Evolutionary conservation across 2,329 filamentous ascomycete species (phyloP).

Genomic region (Calonectria ilicicola): DNA sequence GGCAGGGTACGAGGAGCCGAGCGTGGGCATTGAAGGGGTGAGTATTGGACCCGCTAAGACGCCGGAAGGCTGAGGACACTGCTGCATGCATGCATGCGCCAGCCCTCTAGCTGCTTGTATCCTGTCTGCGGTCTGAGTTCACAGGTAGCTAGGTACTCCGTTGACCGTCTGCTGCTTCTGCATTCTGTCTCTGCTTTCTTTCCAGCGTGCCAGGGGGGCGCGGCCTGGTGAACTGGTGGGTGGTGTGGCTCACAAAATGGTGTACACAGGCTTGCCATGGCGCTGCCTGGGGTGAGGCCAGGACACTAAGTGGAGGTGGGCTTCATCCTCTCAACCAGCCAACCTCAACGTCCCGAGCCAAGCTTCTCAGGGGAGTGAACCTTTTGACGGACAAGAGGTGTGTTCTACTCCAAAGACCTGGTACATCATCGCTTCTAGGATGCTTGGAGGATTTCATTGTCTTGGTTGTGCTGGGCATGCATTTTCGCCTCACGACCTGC

Average conservation of each 20-base stretch:
- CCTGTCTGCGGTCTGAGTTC: slow-evolving; percentile 15
- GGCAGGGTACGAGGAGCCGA: slow-evolving; percentile 38
- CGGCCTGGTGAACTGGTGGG: slow-evolving; percentile 24
- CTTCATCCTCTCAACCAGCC: slow-evolving; percentile 29
- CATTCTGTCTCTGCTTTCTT: slow-evolving; percentile 17
- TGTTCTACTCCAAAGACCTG: not conserved
- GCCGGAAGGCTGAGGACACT: slow-evolving; percentile 36
- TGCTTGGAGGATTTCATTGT: slow-evolving; percentile 4
- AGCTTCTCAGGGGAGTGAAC: slow-evolving; percentile 11
- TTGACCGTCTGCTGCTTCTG: slow-evolving; percentile 7
- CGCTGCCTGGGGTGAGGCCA: slow-evolving; percentile 35
- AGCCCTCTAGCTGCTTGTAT: slow-evolving; percentile 19
- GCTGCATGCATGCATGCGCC: slow-evolving; percentile 34
- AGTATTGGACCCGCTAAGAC: slow-evolving; percentile 17
- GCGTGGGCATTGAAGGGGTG: slow-evolving; percentile 28
- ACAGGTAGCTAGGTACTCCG: slow-evolving; percentile 8
- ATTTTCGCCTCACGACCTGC: not conserved
- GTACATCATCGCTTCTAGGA: not conserved
- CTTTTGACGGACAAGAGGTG: not conserved
- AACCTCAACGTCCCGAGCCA: slow-evolving; percentile 18
- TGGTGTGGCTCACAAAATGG: slow-evolving; percentile 29
- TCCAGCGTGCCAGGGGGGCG: not conserved
- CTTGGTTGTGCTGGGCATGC: not conserved
- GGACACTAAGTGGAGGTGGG: slow-evolving; percentile 31
- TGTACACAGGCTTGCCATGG: slow-evolving; percentile 31